Evolutionary conservation across 805 yeast species (phyloP).

Genomic region (Kuraishia borneana): DNA sequence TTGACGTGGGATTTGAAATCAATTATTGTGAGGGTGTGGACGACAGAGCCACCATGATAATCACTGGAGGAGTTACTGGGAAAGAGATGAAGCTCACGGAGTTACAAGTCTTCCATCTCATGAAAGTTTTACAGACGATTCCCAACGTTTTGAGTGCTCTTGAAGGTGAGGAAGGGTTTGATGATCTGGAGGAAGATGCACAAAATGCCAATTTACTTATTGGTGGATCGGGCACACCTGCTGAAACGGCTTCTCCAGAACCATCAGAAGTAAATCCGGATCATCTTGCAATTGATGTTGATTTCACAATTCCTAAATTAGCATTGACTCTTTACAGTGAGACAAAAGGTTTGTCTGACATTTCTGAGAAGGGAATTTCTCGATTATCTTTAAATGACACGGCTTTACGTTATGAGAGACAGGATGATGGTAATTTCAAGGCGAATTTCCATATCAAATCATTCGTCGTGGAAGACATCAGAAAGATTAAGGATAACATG

Average conservation of each 20-base stretch:
- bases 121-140: constrained; percentile 43
- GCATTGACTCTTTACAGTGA: constrained; percentile 50
- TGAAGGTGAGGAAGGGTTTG: constrained; percentile 29
- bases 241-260: constrained; percentile 1
- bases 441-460: constrained; percentile 60
- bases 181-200: constrained; percentile 55
- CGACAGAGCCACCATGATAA: constrained; percentile 34
- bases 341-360: constrained; percentile 23
- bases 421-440: constrained; percentile 40
- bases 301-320: constrained; percentile 50
- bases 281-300: constrained; percentile 28
- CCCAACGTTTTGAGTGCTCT: constrained; percentile 38
- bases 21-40: constrained; percentile 35
- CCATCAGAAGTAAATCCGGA: constrained; percentile 9
- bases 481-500: constrained; percentile 50
- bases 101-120: constrained; percentile 48
- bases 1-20: constrained; percentile 52
- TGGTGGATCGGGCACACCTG: constrained; percentile 7
- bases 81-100: constrained; percentile 62
- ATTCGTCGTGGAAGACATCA: constrained; percentile 66
- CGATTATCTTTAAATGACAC: constrained; percentile 49
- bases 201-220: constrained; percentile 45
- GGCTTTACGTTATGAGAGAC: constrained; percentile 37
- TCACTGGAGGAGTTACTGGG: constrained; percentile 52
- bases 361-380: constrained; percentile 36